These are phyloP conservation scores for Sanghuangporus weigelae DNA, from an alignment of 1,284 basidiomycete species.

Conservation along the genomic window DNA sequence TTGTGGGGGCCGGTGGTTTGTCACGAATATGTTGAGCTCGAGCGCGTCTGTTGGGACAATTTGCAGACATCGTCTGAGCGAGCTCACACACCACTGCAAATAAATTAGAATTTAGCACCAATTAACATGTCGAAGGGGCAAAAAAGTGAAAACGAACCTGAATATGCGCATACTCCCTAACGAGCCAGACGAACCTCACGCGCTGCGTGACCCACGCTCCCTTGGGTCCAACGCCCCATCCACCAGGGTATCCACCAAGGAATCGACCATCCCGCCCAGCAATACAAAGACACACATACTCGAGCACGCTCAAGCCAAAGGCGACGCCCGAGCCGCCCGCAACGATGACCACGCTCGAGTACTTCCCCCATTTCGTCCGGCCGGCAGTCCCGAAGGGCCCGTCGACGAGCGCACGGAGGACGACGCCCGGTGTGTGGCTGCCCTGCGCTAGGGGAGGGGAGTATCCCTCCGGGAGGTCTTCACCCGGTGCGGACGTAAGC, in stretches of 20 bases:
- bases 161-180: slow-evolving; percentile 52
- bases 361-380: slow-evolving; percentile 59
- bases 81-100: slow-evolving; percentile 74
- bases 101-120: slow-evolving; percentile 10
- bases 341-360: slow-evolving; percentile 65
- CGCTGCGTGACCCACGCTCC: slow-evolving; percentile 47
- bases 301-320: slow-evolving; percentile 70
- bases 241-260: slow-evolving; percentile 39
- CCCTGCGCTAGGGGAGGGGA: slow-evolving; percentile 27
- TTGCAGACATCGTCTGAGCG: slow-evolving; percentile 62
- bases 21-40: slow-evolving; percentile 79
- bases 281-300: slow-evolving; percentile 64
- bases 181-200: slow-evolving; percentile 80
- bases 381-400: slow-evolving; percentile 77
- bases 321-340: slow-evolving; percentile 79
- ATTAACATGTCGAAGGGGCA: slow-evolving; percentile 50
- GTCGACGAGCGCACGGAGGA: slow-evolving; percentile 65
- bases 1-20: slow-evolving; percentile 38
- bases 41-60: slow-evolving; percentile 55
- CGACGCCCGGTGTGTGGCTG: slow-evolving; percentile 36
- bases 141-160: slow-evolving; percentile 43
- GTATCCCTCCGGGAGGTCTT: slow-evolving; percentile 29
- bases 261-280: slow-evolving; percentile 45
- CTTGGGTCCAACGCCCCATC: slow-evolving; percentile 33
- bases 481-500: slow-evolving; percentile 28